A percentile compares a stretch with the other conserved stretches of the same genome.
Evolutionary conservation across 108 stramenopile genomes (phyloP).

Genomic region (Nannochloropsis gaditana): DNA sequence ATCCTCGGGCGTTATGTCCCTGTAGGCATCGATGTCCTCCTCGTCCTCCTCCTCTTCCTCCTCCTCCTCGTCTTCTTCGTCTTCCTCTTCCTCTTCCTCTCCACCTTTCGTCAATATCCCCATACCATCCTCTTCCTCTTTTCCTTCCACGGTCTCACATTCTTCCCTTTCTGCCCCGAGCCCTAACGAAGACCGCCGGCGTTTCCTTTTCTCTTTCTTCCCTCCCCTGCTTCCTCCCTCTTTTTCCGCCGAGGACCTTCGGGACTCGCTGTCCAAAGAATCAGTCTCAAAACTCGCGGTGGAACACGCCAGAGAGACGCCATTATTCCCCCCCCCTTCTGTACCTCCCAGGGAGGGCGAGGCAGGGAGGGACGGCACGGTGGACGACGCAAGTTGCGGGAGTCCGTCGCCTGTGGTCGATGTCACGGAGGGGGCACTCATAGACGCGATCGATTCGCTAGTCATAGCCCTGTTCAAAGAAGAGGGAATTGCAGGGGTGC

Average conservation of each 20-base stretch:
- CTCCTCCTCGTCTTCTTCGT: not conserved
- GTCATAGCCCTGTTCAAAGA: not conserved
- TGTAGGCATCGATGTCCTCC: not conserved
- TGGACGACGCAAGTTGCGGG: not conserved
- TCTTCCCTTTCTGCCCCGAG: not conserved
- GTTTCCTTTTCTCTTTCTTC: conserved; percentile 14
- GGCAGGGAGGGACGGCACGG: not conserved
- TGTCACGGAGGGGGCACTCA: not conserved
- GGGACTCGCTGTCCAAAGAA: not conserved
- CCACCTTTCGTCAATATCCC: not conserved
- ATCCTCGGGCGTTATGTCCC: not conserved
- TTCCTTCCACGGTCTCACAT: not conserved
- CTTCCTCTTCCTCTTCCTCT: not conserved
- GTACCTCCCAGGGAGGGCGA: not conserved
- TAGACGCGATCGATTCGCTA: not conserved
- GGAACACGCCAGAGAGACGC: not conserved
- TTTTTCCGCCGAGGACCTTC: not conserved
- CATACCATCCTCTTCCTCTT: not conserved
- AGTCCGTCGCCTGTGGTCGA: not conserved
- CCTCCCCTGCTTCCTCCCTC: not conserved
- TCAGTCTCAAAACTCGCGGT: not conserved
- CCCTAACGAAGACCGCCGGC: not conserved
- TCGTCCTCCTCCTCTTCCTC: not conserved
- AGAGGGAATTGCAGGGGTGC: not conserved
- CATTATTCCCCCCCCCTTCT: not conserved